A percentile compares a stretch with the other conserved stretches of the same genome.
Evolutionary conservation across 768 basidiomycete genomes (phyloP).

Genomic region (Naganishia vishniacii): DNA sequence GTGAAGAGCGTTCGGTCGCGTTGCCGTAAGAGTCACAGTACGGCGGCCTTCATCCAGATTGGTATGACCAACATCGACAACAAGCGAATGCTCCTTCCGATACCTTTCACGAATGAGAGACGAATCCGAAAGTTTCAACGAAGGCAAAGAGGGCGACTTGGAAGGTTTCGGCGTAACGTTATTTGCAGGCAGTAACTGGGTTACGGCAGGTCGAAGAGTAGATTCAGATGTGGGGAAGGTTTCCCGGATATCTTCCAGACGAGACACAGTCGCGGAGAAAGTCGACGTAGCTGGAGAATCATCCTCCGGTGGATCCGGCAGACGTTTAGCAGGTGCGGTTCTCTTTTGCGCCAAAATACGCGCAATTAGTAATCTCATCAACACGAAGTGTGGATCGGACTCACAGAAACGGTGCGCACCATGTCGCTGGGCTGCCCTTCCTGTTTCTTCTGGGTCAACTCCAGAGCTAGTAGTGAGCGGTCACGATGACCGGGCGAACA

Average conservation of each 20-base stretch:
- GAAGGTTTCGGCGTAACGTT: background rate
- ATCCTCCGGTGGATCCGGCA: constrained; percentile 13
- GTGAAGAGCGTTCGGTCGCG: background rate
- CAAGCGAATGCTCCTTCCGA: background rate
- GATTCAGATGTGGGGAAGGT: background rate
- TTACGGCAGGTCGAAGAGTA: background rate
- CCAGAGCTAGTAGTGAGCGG: no score
- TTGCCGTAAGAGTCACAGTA: background rate
- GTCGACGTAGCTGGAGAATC: constrained; percentile 12
- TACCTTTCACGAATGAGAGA: background rate
- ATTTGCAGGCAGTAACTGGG: background rate
- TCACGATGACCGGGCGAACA: no score
- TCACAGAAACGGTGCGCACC: constrained; percentile 1
- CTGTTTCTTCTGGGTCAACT: background rate
- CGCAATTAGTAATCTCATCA: background rate
- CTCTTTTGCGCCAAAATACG: background rate
- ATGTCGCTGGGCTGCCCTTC: background rate
- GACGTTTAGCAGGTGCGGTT: background rate
- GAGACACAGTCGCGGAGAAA: background rate
- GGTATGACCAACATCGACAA: background rate
- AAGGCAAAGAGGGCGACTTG: background rate
- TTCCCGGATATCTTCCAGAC: constrained; percentile 1
- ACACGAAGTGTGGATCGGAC: no score
- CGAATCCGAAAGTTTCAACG: background rate
- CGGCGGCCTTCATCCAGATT: background rate